Base-by-base conservation (phyloP, 2,329 filamentous ascomycete species). In the Metarhizium brunneum region DNA sequence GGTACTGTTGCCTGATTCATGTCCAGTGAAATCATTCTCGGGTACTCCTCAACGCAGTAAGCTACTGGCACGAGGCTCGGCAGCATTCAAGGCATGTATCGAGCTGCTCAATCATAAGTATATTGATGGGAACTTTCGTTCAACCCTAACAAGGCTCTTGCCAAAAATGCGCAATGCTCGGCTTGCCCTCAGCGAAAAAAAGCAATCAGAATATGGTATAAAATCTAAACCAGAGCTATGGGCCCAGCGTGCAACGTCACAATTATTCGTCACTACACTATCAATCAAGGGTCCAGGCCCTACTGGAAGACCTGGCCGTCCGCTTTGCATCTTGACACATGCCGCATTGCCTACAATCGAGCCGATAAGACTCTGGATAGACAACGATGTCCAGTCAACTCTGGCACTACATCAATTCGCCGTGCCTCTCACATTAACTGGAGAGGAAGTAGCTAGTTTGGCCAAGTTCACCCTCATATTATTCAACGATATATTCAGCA, bases 401-500 rank as follows among this genome's bases (percentile, higher is more conserved):
- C 6, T 30, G 7, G 18, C 7, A 30, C 45, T 30, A 5, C 14
- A 29, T 14, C 45, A 6, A 29, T 30, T 13, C 25, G 7, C 20
- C 13, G 13, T 3, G 25, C 45, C 45, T 6, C 45, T 48, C 2
- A 11, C 69, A 1, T 60, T 83, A 0, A 68, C 71, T 0, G 62
- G 73, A 0, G 64, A 71, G 0, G 65, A 76, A 1, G 60, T 90
- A 0, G 69, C 79, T 0, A 67, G 73, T 1, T 67, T 97, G n/a
- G 84, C 83, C 0, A 70, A 68, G 0, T 95, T 94, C 66, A 96
- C 89, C 0, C 72, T 95, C 45, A 78, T 80, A 4, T 70, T 95
- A 0, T 96, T 95, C 68, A 73, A 82, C 16, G 90, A 97, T 62
- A 75, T 96, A 0, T 97, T 96, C 73, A 92, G 91, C 69, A 99